Evolutionary conservation across 345 rosid genomes (phyloP).

Genomic region (Brassica juncea): DNA sequence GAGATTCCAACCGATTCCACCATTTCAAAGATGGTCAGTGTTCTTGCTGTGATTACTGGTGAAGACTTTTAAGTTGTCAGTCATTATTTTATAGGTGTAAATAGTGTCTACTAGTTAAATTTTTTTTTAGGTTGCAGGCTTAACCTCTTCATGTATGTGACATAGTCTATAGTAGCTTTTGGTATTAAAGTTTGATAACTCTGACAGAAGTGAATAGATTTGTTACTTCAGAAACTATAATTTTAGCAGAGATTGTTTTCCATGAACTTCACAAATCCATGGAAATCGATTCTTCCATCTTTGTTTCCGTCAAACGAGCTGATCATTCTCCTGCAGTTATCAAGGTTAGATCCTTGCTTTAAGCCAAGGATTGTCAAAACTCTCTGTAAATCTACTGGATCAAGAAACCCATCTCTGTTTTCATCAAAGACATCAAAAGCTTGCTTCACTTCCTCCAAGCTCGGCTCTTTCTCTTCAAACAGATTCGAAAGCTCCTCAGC

Average conservation of each 20-base stretch:
- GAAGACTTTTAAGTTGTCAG: background rate
- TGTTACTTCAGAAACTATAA: background rate
- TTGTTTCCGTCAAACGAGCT: slow-evolving; percentile 49
- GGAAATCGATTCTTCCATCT: slow-evolving; percentile 68
- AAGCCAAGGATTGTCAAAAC: slow-evolving; percentile 56
- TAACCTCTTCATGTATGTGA: background rate
- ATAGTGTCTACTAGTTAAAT: background rate
- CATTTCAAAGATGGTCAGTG: slow-evolving; percentile 68
- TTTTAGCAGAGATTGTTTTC: slow-evolving; percentile 55
- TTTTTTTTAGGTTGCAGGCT: background rate
- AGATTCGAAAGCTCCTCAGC: no score
- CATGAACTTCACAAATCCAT: slow-evolving; percentile 73
- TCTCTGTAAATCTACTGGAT: slow-evolving; percentile 69
- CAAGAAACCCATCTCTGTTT: slow-evolving; percentile 75
- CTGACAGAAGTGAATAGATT: slow-evolving; percentile 7
- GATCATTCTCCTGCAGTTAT: slow-evolving; percentile 69
- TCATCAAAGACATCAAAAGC: slow-evolving; percentile 10
- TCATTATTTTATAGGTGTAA: slow-evolving; percentile 1
- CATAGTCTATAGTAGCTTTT: background rate
- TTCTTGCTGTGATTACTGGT: slow-evolving; percentile 64
- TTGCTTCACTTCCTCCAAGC: no score
- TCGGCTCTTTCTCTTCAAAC: no score
- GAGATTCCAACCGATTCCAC: slow-evolving; percentile 85
- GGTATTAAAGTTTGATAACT: slow-evolving; percentile 5
- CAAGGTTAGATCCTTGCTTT: slow-evolving; percentile 47